Conservation (phyloP, 179 eudicot species). For the Kewa caespitosa region DNA sequence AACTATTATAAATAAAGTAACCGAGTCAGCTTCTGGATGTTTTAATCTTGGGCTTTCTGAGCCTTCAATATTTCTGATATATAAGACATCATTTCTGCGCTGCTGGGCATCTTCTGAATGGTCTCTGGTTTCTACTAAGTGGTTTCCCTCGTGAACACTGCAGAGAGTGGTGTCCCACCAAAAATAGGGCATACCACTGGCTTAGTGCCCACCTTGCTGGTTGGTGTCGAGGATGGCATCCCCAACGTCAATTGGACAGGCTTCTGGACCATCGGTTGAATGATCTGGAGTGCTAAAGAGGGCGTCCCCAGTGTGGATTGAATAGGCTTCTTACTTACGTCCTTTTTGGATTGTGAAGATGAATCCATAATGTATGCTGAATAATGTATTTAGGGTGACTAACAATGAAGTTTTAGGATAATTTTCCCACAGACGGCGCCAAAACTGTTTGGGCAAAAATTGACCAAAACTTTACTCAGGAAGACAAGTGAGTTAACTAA, state of each 20-base stretch:
- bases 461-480: not conserved
- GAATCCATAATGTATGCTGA: not conserved
- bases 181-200: too few species aligned
- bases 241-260: not conserved
- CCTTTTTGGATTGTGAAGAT: not conserved
- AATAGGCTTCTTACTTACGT: not conserved
- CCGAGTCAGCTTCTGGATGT: not conserved
- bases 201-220: too few species aligned
- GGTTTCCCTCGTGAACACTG: not conserved
- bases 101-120: not conserved
- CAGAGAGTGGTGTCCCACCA: not conserved
- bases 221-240: not conserved
- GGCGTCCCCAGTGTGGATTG: not conserved
- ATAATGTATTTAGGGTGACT: not conserved
- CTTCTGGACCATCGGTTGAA: not conserved
- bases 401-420: not conserved
- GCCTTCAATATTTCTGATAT: not conserved
- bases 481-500: too few species aligned
- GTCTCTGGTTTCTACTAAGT: not conserved
- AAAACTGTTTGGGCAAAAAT: not conserved
- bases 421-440: not conserved
- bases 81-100: not conserved
- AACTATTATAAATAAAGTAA: not conserved
- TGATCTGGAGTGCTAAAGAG: not conserved
- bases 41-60: not conserved